Conservation (phyloP, 305 asterid species). For the Fraxinus sp. region DNA sequence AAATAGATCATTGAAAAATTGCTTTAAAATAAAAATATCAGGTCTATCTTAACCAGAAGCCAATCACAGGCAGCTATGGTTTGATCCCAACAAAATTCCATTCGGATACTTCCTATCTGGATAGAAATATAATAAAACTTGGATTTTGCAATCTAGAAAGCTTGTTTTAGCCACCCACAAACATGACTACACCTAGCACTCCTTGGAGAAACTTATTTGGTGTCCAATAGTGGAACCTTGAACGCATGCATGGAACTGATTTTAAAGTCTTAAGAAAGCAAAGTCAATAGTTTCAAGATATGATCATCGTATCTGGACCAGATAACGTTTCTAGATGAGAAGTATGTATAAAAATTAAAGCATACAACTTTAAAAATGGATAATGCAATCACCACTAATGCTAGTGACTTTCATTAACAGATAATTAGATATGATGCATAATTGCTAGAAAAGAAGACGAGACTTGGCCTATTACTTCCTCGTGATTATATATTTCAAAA, state of each 20-base stretch:
- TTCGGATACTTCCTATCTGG: background rate
- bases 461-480: conserved; percentile 4
- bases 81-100: background rate
- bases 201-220: conserved; percentile 10
- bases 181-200: background rate
- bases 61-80: background rate
- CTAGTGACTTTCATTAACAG: background rate
- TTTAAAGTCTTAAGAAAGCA: conserved; percentile 1
- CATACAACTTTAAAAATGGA: background rate
- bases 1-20: background rate
- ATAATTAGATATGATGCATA: background rate
- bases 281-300: background rate
- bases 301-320: background rate
- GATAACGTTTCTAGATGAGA: conserved; percentile 4
- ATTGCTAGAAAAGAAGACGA: background rate
- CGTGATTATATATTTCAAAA: background rate
- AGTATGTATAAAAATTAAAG: background rate
- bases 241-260: background rate
- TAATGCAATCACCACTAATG: background rate
- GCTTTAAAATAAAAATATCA: background rate
- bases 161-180: background rate
- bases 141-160: background rate
- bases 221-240: background rate
- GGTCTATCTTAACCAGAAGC: background rate
- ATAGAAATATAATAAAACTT: background rate